Evolutionary conservation across 768 basidiomycete genomes (phyloP), one percentile per base, ranked within the genome.

Genomic region (Trichaptum fuscoviolaceum): DNA sequence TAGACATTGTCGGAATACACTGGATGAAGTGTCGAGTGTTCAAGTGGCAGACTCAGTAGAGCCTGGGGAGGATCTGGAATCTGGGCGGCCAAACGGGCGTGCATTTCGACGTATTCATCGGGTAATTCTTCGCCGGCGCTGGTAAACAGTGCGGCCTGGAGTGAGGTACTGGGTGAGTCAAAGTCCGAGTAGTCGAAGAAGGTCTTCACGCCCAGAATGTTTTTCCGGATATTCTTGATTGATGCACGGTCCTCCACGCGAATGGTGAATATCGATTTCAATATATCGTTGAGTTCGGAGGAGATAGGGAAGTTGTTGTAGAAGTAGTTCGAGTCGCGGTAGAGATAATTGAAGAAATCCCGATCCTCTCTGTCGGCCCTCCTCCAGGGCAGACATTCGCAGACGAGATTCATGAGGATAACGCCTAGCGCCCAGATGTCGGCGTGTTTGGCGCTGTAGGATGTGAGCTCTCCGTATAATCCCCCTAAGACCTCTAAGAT

Each of bases 391-490:
- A 80, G 81, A n/a, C 79, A 75, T 1, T 80, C 82, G 68, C 80
- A 79, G 24, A 80, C 76, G 58, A 84, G 76, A 72, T 83, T 83
- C 73, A 83, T 77, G 65, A 85, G 77, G 69, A 84, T 82, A 68
- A 85, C 78, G 8, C 74, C 74, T 30, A 75, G 65, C 0, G 73
- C 67, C 73, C 73, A 74, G 52, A 74, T 58, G 66, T 73, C 73
- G 58, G 52, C 80, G 35, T 73, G 70, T 10, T 71, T 67, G 7
- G 83, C 75, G 17, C 74, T 74, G 74, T 82, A 79, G 62, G 64
- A 66, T 15, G 67, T 42, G 5, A 57, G 23, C 36, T 65, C 24
- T 7, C 30, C 30, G 26, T 64, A 63, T 20, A 67, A 61, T 24
- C 64, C 42, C n/a, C 69, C 66, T 27, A 71, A 63, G 63, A 71